Percentiles rank a stretch among this genome's conserved stretches.
Conservation (phyloP, 2,329 filamentous ascomycete genomes). For the Didymella arachidicola region DNA sequence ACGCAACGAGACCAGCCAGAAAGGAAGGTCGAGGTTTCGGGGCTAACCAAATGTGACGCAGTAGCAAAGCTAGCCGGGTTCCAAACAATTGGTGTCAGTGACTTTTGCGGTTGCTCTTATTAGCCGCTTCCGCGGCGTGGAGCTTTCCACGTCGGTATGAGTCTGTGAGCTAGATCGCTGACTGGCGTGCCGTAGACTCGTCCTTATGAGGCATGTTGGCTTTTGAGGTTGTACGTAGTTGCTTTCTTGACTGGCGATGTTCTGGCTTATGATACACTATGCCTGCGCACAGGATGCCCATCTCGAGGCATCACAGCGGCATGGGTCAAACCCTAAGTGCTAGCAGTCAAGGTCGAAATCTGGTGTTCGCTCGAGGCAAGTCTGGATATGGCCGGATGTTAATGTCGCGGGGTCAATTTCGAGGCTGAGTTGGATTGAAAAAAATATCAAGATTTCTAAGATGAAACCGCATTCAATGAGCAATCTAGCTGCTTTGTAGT, state of each 20-base stretch:
- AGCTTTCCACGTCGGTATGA: neutral
- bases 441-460: neutral
- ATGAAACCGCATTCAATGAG: neutral
- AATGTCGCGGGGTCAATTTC: neutral
- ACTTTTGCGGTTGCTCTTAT: neutral
- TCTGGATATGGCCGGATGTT: neutral
- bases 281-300: neutral
- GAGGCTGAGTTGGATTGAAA: neutral
- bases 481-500: neutral
- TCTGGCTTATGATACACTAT: too few relatives aligned
- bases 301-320: neutral
- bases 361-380: neutral
- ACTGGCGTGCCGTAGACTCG: too few relatives aligned
- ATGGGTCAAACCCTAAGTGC: neutral
- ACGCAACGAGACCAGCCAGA: conserved; percentile 6
- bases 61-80: neutral
- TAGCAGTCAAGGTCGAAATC: neutral
- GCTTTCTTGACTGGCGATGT: too few relatives aligned
- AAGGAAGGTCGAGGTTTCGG: conserved; percentile 7
- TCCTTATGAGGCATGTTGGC: too few relatives aligned
- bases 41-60: conserved; percentile 3
- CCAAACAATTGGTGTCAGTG: neutral
- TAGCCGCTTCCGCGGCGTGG: neutral
- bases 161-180: neutral
- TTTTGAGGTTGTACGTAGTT: too few relatives aligned